Base-by-base conservation (phyloP, 1,284 basidiomycete species). In the Boletus mariae region DNA sequence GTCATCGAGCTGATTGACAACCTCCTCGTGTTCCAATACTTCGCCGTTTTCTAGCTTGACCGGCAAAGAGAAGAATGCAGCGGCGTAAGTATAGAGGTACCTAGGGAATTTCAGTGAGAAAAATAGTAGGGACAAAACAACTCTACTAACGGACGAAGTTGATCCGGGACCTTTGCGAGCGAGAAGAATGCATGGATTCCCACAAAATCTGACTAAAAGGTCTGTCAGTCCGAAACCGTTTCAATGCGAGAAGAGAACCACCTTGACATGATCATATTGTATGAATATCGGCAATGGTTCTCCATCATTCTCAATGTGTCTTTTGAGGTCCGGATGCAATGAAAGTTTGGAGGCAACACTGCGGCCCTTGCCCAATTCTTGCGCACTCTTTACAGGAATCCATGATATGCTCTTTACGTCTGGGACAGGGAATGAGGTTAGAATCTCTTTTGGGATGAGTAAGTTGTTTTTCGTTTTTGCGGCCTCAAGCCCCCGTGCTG, bases 341-440 rank as follows among this genome's bases (percentile, higher is more conserved):
- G 70, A 63, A 20, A 53, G 50, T 37, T 42, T 41, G n/a, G 66
- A 53, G 31, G 61, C 35, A 34, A 52, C 45, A 34, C 64, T 57
- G 50, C 82, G 71, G 15, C 80, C 78, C 45, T 68, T 72, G 34
- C 80, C 82, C 28, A 73, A 69, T 64, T 91, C 84, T 65, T 87
- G 87, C 15, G 82, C 70, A 55, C 86, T 96, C 62, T 94, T 84
- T 2, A 99, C 94, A 1, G 90, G 85, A 54, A 99, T 95, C 94
- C 96, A 99, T 6, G 89, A 84, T 62, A 99, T 95, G 58, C 85
- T 91, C 63, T 88, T 85, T 23, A 95, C 90, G 62, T 89, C 82
- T 0, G 94, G 94, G 31, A 96, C 84, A 15, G 89, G 87, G 79
- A 98, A 99, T 20, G 82, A 75, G 4, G 83, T 87, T 38, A 98